Percentiles rank a stretch among this genome's conserved stretches.
Evolutionary conservation across 495 filamentous ascomycete species (phyloP).

Genomic region (Lepraria neglecta): DNA sequence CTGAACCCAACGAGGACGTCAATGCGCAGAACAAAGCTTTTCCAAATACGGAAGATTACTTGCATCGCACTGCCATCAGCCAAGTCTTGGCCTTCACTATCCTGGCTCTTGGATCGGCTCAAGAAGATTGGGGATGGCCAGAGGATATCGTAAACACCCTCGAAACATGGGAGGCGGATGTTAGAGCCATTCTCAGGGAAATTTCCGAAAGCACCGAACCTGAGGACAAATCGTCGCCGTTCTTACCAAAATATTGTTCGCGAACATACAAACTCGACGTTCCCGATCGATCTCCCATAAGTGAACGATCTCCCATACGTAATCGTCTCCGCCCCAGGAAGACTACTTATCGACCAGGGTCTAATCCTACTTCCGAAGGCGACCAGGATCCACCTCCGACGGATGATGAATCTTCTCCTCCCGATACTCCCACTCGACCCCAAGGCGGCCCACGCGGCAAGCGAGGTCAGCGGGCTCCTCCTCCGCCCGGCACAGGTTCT

Average conservation of each 20-base stretch:
- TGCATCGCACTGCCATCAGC: slow-evolving; percentile 41
- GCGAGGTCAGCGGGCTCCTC: background rate
- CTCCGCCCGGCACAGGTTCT: background rate
- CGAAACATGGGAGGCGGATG: background rate
- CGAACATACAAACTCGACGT: background rate
- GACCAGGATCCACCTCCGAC: background rate
- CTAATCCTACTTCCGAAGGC: background rate
- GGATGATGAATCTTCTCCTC: slow-evolving; percentile 3
- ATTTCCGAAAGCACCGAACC: background rate
- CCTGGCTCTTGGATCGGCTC: slow-evolving; percentile 31
- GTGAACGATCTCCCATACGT: background rate
- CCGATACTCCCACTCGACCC: background rate
- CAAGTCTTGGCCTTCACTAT: slow-evolving; percentile 46
- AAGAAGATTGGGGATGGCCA: background rate
- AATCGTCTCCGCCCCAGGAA: background rate
- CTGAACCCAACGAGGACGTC: slow-evolving; percentile 34
- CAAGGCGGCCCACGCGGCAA: background rate
- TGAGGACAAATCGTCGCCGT: background rate
- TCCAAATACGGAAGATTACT: slow-evolving; percentile 12
- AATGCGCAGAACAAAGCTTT: slow-evolving; percentile 24
- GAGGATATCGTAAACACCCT: background rate
- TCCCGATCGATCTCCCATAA: too few relatives aligned
- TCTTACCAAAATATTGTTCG: background rate
- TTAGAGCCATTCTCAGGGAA: background rate
- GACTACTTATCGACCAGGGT: background rate